Base-by-base conservation (phyloP, 768 basidiomycete genomes). In the Solioccasus polychromus region DNA sequence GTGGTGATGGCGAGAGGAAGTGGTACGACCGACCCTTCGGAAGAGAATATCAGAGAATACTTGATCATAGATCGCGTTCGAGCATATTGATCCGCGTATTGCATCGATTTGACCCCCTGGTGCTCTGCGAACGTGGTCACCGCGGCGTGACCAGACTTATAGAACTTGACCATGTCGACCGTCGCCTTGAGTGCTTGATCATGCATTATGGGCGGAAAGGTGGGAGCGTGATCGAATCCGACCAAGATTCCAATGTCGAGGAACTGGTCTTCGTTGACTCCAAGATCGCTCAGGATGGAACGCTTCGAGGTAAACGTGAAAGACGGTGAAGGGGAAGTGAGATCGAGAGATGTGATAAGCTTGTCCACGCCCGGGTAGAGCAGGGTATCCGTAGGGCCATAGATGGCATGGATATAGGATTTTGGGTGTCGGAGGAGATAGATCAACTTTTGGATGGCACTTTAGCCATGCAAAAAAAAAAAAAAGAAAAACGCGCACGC, bases 391-490 rank as follows among this genome's bases (percentile, higher is more conserved):
- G 85, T 88, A 15, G 95, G 83, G 5, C 89, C 93, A 66, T 82
- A 96, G 56, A 97, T 84, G 18, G 95, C 85, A 60, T 98, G 94
- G 53, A 95, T 88, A 68, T 97, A 99, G 5, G 85, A 79, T 66
- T 96, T 95, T 24, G 81, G 75, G 69, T 98, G 95, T 42, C 90
- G 84, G 67, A 92, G 86, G 29, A 99, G 82, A 72, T 97, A 98
- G 53, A 94, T 87, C 63, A 99, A 75, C 93, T 97, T 59, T 28
- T 51, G 6, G 31, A 8, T 32, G 31, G 12, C n/a, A 9, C 20
- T 3, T 5, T n/a, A n/a, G n/a, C n/a, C n/a, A n/a, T n/a, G n/a
- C n/a, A n/a, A n/a, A n/a, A n/a, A n/a, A n/a, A n/a, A 7, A 24
- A 2, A 15, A 26, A 26, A 12, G 22, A n/a, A 35, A 35, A 23